Percentiles rank a stretch among this genome's conserved stretches.
Evolutionary conservation across 1,284 basidiomycete genomes (phyloP).

Genomic region (Leucoagaricus sp.): DNA sequence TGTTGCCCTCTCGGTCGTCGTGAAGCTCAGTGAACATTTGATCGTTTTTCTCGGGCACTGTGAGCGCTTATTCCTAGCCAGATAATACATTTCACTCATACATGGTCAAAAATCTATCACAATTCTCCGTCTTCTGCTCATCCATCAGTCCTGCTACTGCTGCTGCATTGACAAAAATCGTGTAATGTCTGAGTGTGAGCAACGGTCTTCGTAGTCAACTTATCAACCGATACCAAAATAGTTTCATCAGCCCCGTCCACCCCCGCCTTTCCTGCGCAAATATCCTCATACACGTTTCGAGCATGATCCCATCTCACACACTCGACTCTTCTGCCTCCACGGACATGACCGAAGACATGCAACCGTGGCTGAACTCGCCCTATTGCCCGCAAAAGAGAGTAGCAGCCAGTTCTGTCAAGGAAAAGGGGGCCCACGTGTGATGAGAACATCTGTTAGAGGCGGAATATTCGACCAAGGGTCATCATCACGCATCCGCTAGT

Average conservation of each 20-base stretch:
- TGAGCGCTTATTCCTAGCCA: too few species aligned
- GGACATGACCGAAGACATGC: conserved; percentile 15
- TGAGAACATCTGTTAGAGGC: conserved; percentile 36
- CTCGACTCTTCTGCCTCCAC: conserved; percentile 3
- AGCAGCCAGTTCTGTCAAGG: conserved; percentile 31
- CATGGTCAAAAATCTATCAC: conserved; percentile 9
- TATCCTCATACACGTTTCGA: conserved; percentile 33
- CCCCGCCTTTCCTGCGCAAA: conserved; percentile 24
- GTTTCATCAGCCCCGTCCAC: conserved; percentile 23
- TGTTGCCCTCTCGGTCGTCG: too few species aligned
- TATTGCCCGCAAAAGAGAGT: neutral
- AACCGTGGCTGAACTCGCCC: conserved; percentile 11
- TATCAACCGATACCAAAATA: conserved; percentile 19
- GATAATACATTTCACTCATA: too few species aligned
- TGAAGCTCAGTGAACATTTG: too few species aligned
- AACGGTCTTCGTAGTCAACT: conserved; percentile 9
- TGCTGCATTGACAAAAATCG: conserved; percentile 34
- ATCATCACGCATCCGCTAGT: too few species aligned
- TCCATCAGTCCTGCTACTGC: conserved; percentile 26
- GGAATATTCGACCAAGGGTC: conserved; percentile 21
- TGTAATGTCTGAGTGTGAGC: conserved; percentile 9
- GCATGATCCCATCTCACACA: conserved; percentile 29
- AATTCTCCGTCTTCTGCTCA: conserved; percentile 6
- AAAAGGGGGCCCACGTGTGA: conserved; percentile 44
- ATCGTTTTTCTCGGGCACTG: too few species aligned